These are phyloP conservation scores for Penicillium silybi DNA, from an alignment of 495 filamentous ascomycete genomes.

Conservation along the genomic window DNA sequence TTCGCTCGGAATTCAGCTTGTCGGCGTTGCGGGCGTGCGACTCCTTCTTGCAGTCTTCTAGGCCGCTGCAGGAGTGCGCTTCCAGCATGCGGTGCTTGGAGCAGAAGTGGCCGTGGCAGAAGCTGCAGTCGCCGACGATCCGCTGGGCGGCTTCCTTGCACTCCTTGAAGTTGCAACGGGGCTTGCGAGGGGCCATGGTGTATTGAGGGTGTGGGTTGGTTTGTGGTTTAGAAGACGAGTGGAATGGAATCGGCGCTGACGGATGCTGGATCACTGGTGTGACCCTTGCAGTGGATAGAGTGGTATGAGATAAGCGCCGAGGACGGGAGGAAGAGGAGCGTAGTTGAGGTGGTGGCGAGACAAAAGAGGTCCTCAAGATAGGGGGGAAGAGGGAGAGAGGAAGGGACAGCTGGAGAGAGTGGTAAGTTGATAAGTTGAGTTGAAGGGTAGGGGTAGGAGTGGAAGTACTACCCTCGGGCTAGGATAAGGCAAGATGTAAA, in stretches of 20 bases:
- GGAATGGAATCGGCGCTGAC: not conserved
- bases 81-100: conserved; percentile 90
- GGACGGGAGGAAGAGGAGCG: conserved; percentile 8
- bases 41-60: conserved; percentile 97
- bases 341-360: conserved; percentile 21
- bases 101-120: conserved; percentile 92
- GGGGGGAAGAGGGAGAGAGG: conserved; percentile 19
- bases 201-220: conserved; percentile 6
- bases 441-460: conserved; percentile 37
- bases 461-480: not conserved
- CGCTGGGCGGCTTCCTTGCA: conserved; percentile 82
- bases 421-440: conserved; percentile 31
- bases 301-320: conserved; percentile 19
- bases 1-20: conserved; percentile 86
- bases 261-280: not conserved
- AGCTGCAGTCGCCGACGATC: conserved; percentile 93
- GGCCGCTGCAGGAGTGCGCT: conserved; percentile 85
- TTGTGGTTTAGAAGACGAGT: conserved; percentile 1
- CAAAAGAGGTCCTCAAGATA: conserved; percentile 10
- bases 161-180: conserved; percentile 80
- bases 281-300: not conserved
- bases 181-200: conserved; percentile 68
- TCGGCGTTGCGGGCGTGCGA: conserved; percentile 87
- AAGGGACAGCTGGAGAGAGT: conserved; percentile 21
- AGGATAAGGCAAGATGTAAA: conserved; percentile 4